Base-by-base conservation (phyloP, 345 rosid species). In the Gossypium sturtianum region DNA sequence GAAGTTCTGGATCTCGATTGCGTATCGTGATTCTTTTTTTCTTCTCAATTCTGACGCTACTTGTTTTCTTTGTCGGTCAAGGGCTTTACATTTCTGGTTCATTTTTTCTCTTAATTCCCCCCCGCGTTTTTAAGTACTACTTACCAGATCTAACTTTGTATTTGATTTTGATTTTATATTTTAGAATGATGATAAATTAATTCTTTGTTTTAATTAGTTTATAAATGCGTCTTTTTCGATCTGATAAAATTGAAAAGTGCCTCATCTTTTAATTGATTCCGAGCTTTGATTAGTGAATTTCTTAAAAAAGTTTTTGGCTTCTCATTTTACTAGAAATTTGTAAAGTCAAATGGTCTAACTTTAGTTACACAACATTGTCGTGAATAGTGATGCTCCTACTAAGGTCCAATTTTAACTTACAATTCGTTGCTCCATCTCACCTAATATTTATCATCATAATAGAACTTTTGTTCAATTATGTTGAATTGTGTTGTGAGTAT, bases 41-140 rank as follows among this genome's bases (percentile, higher is more conserved):
- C 76, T 86, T 89, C 86, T 87, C 86, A 44, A 80, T 89, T 57
- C 79, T 93, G 41, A 83, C 89, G 12, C 91, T 93, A 49, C 80
- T 89, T 41, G 65, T 88, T 78, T 89, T 93, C 97, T 89, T 88
- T 54, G 80, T 87, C 70, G 89, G 90, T 66, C 83, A 87, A 57
- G 89, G 95, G 54, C 86, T 90, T 12, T 82, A 81, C 79, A 7
- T 86, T 2, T 71, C 66, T 57, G 92, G 95, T 90, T 66, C 63
- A 66, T 27, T 12, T 5, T 12, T 41, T 29, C 38, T 29, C 38
- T 29, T 29, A 29, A 29, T 29, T 4, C 0, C 38, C 38, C 6
- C 38, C 38, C 1, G 38, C 1, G 38, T 0, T 29, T 29, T 20
- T 20, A 20, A 19, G 19, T 47, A 71, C 25, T 71, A 12, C 16